Evolutionary conservation across 2,329 filamentous ascomycete genomes (phyloP).

Genomic region (Albophoma yamanashiensis): DNA sequence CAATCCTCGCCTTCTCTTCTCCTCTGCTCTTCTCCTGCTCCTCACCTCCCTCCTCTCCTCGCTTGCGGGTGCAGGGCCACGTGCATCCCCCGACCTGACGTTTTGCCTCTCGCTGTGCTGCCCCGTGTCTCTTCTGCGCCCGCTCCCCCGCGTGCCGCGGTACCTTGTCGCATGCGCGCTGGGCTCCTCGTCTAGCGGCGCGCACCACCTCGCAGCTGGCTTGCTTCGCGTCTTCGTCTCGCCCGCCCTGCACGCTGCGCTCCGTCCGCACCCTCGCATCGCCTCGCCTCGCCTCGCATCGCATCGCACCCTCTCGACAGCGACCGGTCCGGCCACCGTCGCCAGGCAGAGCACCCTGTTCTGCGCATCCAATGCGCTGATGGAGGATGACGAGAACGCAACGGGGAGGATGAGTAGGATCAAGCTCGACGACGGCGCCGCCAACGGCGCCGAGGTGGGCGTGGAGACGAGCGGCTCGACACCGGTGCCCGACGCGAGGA

Average conservation of each 20-base stretch:
- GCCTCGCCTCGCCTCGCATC: background rate
- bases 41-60: background rate
- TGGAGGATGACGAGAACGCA: slow-evolving; percentile 31
- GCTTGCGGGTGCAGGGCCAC: slow-evolving; percentile 8
- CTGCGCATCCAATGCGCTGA: slow-evolving; percentile 10
- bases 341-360: background rate
- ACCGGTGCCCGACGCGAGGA: slow-evolving; percentile 20
- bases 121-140: background rate
- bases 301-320: background rate
- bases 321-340: background rate
- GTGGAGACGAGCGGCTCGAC: slow-evolving; percentile 28
- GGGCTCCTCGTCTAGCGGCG: background rate
- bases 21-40: background rate
- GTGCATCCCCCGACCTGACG: slow-evolving; percentile 7
- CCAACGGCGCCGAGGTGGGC: slow-evolving; percentile 26
- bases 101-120: background rate
- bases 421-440: slow-evolving; percentile 29
- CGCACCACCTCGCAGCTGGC: background rate
- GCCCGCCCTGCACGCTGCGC: background rate
- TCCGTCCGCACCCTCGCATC: background rate
- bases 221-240: background rate
- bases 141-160: background rate
- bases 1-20: slow-evolving; percentile 1
- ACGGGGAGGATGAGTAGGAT: slow-evolving; percentile 31
- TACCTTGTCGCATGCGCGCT: background rate